A percentile compares a stretch with the other conserved stretches of the same genome.
phyloP scores from a whole-genome alignment of 345 rosid species.

The Erysimum cheiranthoides region DNA sequence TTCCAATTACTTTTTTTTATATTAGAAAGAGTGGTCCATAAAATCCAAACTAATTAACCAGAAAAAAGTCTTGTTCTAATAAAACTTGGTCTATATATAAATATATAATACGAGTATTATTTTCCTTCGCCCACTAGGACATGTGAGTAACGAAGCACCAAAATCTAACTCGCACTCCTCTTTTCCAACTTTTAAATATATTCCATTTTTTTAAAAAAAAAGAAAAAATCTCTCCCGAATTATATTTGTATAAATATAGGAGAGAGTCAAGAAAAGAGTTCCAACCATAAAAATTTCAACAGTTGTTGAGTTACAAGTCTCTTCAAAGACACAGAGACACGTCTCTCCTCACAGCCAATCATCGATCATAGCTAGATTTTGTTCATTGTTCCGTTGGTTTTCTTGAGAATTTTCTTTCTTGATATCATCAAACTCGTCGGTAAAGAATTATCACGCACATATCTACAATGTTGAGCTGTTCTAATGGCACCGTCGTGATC shows the following conservation, averaged over 20 bases:
- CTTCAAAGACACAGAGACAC: conserved; percentile 31
- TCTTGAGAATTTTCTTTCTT: conserved; percentile 11
- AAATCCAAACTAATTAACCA: conserved; percentile 20
- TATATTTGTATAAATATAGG: conserved; percentile 34
- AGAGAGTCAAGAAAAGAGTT: conserved; percentile 35
- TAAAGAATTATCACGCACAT: conserved; percentile 20
- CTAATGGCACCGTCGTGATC: conserved; percentile 58
- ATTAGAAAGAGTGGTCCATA: neutral
- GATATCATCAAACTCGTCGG: neutral
- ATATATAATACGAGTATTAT: too few species aligned
- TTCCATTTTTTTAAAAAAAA: neutral
- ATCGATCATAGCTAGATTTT: conserved; percentile 14
- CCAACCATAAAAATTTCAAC: conserved; percentile 29
- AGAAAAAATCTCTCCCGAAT: neutral
- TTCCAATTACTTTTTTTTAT: neutral
- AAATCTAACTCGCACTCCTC: conserved; percentile 8
- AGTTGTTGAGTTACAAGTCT: conserved; percentile 40
- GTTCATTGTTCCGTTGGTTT: conserved; percentile 5
- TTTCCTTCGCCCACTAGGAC: conserved; percentile 22
- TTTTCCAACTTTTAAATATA: conserved; percentile 28
- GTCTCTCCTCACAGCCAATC: conserved; percentile 40
- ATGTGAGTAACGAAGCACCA: conserved; percentile 37
- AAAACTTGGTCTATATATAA: neutral
- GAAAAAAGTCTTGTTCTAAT: neutral
- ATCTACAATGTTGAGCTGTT: conserved; percentile 48